phyloP scores from a whole-genome alignment of 345 rosid genomes.

The Salix suchowensis region DNA sequence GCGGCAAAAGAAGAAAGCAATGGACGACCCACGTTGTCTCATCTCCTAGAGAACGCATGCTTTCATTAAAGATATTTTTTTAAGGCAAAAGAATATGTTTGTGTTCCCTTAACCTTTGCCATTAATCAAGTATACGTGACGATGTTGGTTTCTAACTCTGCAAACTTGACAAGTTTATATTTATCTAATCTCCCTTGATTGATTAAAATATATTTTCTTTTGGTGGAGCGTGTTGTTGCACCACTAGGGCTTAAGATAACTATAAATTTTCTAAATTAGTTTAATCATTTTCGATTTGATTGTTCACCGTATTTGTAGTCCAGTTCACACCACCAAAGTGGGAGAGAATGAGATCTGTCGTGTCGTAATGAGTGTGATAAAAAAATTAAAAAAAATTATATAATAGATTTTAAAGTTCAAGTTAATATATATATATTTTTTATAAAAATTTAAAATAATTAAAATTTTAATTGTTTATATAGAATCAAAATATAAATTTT shows the following conservation, averaged over 20 bases:
- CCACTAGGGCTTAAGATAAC: neutral
- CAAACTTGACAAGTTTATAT: neutral
- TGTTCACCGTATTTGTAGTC: slow-evolving; percentile 4
- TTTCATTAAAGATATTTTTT: slow-evolving; percentile 9
- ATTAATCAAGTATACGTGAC: slow-evolving; percentile 26
- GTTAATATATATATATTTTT: too few species aligned
- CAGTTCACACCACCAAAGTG: slow-evolving; percentile 15
- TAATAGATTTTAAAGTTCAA: fast-evolving
- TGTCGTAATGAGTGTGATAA: too few species aligned
- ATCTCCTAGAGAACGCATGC: slow-evolving; percentile 33
- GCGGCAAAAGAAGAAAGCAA: slow-evolving; percentile 20
- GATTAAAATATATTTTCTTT: neutral
- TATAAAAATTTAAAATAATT: too few species aligned
- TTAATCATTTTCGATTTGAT: neutral
- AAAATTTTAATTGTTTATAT: too few species aligned
- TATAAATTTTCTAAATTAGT: neutral
- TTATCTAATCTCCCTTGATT: neutral
- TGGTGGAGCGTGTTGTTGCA: slow-evolving; percentile 13
- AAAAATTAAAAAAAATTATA: too few species aligned
- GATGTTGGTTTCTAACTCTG: slow-evolving; percentile 38
- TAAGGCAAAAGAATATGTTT: slow-evolving; percentile 18
- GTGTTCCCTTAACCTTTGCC: slow-evolving; percentile 21
- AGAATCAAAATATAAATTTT: fast-evolving
- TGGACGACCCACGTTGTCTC: slow-evolving; percentile 31
- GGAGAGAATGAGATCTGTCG: neutral